Percentiles rank a stretch among this genome's conserved stretches.
Evolutionary conservation across 1,284 basidiomycete genomes (phyloP).

Genomic region (Marasmius tenuissimus): DNA sequence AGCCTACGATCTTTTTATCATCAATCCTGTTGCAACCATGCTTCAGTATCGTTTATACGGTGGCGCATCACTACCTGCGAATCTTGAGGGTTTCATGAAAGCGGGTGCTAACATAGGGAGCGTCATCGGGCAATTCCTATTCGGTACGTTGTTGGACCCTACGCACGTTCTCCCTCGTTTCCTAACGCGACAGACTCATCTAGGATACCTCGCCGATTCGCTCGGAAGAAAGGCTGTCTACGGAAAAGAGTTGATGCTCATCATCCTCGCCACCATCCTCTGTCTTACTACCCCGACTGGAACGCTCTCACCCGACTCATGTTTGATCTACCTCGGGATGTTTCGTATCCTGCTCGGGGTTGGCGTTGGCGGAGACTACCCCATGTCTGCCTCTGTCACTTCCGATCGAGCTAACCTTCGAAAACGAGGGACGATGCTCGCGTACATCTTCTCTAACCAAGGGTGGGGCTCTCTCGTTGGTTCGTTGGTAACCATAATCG

Average conservation of each 20-base stretch:
- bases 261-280: constrained; percentile 71
- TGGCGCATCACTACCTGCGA: constrained; percentile 50
- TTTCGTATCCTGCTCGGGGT: constrained; percentile 75
- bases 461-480: constrained; percentile 76
- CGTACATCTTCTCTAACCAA: constrained; percentile 76
- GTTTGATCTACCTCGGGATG: constrained; percentile 59
- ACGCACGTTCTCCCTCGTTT: neutral
- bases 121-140: constrained; percentile 73
- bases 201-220: constrained; percentile 57
- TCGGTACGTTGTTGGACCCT: constrained; percentile 37
- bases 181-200: neutral
- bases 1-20: constrained; percentile 80
- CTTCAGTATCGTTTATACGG: constrained; percentile 71
- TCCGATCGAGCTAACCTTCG: constrained; percentile 67
- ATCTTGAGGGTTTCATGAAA: constrained; percentile 65
- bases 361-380: constrained; percentile 84
- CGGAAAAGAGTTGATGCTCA: constrained; percentile 80
- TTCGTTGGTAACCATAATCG: constrained; percentile 67
- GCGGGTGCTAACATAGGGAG: constrained; percentile 73
- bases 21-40: constrained; percentile 79
- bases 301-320: constrained; percentile 39
- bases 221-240: constrained; percentile 70
- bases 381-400: constrained; percentile 70
- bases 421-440: constrained; percentile 72
- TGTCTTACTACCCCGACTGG: constrained; percentile 40